A percentile compares a stretch with the other conserved stretches of the same genome.
Conservation (phyloP, 2,329 filamentous ascomycete species). For the Akanthomyces uredinophilus region DNA sequence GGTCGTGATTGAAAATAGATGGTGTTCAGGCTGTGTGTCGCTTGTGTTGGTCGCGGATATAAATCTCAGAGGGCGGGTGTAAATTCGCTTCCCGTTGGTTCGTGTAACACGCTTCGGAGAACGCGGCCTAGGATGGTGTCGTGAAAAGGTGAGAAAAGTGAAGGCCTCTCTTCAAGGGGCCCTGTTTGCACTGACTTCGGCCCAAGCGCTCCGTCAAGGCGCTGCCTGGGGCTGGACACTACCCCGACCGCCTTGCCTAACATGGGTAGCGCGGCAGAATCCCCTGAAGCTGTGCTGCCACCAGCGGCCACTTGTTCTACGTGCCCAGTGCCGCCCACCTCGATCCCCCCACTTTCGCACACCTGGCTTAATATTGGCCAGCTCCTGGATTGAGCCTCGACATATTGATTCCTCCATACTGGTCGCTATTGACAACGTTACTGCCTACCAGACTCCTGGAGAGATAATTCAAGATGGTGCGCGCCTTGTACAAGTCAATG, state of each 20-base stretch:
- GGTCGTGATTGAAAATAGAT: not conserved
- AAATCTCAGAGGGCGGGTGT: not conserved
- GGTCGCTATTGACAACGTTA: slow-evolving; percentile 15
- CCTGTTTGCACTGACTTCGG: not conserved
- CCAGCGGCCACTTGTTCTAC: not conserved
- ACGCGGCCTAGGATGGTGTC: not conserved
- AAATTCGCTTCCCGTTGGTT: not conserved
- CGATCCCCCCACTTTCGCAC: slow-evolving; percentile 16
- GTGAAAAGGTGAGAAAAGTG: not conserved
- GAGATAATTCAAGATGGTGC: slow-evolving; percentile 34
- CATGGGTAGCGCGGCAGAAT: slow-evolving; percentile 14
- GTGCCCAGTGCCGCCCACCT: not conserved
- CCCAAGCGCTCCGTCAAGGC: not conserved
- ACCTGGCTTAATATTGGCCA: slow-evolving; percentile 18
- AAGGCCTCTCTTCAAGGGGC: not conserved
- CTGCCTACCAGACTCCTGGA: slow-evolving; percentile 20
- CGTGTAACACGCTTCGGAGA: not conserved
- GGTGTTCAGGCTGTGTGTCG: not conserved
- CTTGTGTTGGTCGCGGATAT: not conserved
- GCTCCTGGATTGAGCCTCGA: slow-evolving; percentile 16
- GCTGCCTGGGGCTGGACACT: slow-evolving; percentile 2
- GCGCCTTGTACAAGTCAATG: slow-evolving; percentile 11
- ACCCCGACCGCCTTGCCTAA: slow-evolving; percentile 13
- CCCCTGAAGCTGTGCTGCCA: slow-evolving; percentile 6
- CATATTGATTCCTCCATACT: slow-evolving; percentile 12